Evolutionary conservation across 208 protist species (phyloP), one percentile per base, ranked within the genome.

Genomic region (Borovskyia barvae): DNA sequence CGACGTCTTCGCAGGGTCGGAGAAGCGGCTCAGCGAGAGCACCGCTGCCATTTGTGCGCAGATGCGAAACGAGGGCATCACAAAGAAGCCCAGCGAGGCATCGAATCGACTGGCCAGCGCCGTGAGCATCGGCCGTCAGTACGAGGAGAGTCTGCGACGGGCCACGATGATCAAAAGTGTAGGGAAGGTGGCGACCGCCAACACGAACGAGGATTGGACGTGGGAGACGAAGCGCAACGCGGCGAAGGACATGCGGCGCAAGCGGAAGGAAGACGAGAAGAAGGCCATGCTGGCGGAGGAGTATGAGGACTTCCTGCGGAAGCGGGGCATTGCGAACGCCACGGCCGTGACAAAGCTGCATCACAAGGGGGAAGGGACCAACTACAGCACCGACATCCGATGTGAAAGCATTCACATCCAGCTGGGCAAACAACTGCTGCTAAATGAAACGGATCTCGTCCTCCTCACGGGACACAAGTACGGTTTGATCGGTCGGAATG

Each of bases 401-500:
- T 92, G 84, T 60, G 82, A 94, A 26, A 65, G 72, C 51, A 90
- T 97, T 63, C 86, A 90, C 60, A 95, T 97, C 43, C 77, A 85
- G 45, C 89, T 97, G 72, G 89, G 92, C 28, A 97, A 95, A 73
- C 77, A 89, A 59, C 62, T 84, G 41, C 72, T 97, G 62, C 78
- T 95, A 9, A 74, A 93, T 28, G 56, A 82, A 37, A 89, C 92
- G 6, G 81, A 94, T 20, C 77, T 97, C 12, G 62, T 78, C 2
- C 70, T 97, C 33, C 60, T 92, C n/a, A 80, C 75, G 8, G 88
- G 92, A 5, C 86, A 97, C 80, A 93, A 96, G 66, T 98, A 99
- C 82, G 97, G 97, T 45, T 79, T 99, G 32, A 79, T 99, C 60
- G 97, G 97, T 12, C 84, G 93, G 43, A 99, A 99, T 72, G 94